These are phyloP conservation scores for Albophoma yamanashiensis DNA, from an alignment of 2,329 filamentous ascomycete species.

Conservation along the genomic window DNA sequence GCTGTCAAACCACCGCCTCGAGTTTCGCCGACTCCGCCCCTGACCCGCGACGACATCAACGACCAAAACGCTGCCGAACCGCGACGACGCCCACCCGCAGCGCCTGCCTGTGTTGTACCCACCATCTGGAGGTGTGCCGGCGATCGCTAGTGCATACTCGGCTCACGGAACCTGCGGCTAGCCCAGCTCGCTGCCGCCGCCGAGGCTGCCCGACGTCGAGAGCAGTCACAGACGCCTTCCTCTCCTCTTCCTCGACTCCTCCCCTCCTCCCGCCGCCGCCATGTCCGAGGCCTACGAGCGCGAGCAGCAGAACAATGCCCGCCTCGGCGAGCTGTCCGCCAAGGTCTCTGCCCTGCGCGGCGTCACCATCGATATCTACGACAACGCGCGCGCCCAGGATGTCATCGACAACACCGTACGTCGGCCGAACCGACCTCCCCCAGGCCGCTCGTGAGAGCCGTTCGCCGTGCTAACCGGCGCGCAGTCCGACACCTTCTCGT, in stretches of 20 bases:
- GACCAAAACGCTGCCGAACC: neutral
- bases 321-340: constrained; percentile 77
- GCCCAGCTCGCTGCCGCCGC: neutral
- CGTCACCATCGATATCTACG: constrained; percentile 96
- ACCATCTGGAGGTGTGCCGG: neutral
- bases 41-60: neutral
- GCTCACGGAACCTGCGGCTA: neutral
- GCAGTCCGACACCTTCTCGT: constrained; percentile 82
- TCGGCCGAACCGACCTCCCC: neutral
- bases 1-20: neutral
- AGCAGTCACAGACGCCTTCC: neutral
- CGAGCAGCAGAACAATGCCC: constrained; percentile 87
- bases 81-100: neutral
- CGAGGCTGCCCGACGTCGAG: neutral
- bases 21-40: neutral
- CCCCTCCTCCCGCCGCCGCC: constrained; percentile 3
- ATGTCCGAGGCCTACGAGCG: constrained; percentile 74
- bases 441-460: neutral
- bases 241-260: neutral
- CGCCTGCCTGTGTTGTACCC: neutral
- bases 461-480: neutral
- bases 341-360: constrained; percentile 89
- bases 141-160: neutral
- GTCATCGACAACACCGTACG: constrained; percentile 79
- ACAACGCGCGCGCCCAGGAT: constrained; percentile 80